Conservation (phyloP, 208 protist species). For the Acanthamoeba divionensis region DNA sequence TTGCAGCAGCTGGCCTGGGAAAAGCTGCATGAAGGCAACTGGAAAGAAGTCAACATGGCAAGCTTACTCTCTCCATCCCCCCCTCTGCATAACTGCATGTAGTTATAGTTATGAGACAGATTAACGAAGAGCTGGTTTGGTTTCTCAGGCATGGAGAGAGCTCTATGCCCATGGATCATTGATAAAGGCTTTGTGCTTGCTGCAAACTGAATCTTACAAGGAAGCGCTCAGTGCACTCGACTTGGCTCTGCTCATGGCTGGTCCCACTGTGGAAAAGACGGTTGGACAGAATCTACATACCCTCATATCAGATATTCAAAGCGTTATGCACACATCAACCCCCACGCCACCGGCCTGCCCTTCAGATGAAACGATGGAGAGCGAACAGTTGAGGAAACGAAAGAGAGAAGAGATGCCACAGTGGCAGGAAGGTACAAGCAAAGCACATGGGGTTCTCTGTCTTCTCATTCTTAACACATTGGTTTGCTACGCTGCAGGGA, state of each 20-base stretch:
- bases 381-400: neutral
- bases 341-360: neutral
- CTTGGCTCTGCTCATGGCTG: conserved; percentile 25
- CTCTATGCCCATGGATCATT: conserved; percentile 20
- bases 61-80: too few relatives aligned
- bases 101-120: too few relatives aligned
- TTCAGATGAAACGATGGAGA: neutral
- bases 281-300: neutral
- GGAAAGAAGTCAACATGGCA: conserved; percentile 5
- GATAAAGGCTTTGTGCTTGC: neutral
- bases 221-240: neutral
- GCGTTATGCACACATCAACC: neutral
- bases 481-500: neutral
- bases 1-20: neutral
- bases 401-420: too few relatives aligned
- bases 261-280: neutral
- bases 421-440: neutral
- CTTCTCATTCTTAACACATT: neutral
- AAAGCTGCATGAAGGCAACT: conserved; percentile 23
- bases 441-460: neutral
- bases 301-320: neutral
- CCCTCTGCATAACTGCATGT: too few relatives aligned
- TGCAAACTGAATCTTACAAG: neutral
- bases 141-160: conserved; percentile 1
- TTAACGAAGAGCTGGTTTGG: too few relatives aligned